phyloP scores from a whole-genome alignment of 1,284 basidiomycete genomes.

The Cutaneotrichosporon cyanovorans region DNA sequence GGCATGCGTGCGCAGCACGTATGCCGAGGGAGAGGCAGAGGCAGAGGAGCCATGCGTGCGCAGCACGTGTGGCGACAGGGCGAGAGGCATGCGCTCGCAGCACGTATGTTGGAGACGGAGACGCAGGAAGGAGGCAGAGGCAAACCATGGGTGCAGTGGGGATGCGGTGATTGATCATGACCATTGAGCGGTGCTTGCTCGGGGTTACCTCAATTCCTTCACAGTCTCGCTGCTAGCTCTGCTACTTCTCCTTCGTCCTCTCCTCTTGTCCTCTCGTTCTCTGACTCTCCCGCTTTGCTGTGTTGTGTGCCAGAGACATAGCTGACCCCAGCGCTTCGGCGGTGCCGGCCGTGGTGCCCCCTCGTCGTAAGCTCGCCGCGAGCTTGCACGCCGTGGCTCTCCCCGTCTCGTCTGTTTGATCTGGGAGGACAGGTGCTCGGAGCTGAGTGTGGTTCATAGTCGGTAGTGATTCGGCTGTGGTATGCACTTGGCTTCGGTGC shows the following conservation, averaged over 20 bases:
- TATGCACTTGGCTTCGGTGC: constrained; percentile 1
- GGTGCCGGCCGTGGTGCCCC: constrained; percentile 83
- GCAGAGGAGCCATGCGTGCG: too few relatives aligned
- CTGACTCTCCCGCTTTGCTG: background rate
- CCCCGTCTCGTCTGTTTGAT: background rate
- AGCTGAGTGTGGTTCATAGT: background rate
- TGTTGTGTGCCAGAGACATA: too few relatives aligned
- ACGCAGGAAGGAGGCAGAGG: too few relatives aligned
- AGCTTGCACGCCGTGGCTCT: too few relatives aligned
- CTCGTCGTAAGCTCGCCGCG: constrained; percentile 47
- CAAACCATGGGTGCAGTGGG: too few relatives aligned
- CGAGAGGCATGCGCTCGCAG: too few relatives aligned
- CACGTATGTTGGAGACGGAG: too few relatives aligned
- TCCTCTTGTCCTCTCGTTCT: background rate
- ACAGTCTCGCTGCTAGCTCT: too few relatives aligned
- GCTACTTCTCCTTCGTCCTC: background rate
- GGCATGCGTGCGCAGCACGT: background rate
- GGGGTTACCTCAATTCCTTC: too few relatives aligned
- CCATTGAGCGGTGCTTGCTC: too few relatives aligned
- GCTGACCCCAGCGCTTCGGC: constrained; percentile 61
- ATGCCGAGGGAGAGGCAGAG: background rate
- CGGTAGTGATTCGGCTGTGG: background rate
- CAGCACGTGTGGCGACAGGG: too few relatives aligned
- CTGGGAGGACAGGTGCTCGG: constrained; percentile 27
- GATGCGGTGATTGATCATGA: too few relatives aligned